Percentiles rank a stretch among this genome's conserved stretches.
Conservation (phyloP, 345 rosid genomes). For the Acer campestre region DNA sequence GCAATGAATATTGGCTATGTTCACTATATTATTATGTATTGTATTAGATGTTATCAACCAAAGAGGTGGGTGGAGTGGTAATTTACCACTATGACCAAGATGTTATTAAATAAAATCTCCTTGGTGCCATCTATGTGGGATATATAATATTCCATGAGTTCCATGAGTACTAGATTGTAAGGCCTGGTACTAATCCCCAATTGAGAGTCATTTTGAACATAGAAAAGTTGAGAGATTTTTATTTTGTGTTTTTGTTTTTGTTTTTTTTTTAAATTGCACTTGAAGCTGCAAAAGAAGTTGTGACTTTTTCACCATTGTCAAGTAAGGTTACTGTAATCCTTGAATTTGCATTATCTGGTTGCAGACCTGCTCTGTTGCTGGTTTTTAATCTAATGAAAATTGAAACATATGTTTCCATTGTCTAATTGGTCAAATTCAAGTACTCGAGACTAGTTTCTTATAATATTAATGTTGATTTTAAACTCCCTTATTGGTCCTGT, state of each 20-base stretch:
- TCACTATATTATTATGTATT: neutral
- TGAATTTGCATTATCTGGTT: neutral
- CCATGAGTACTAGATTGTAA: neutral
- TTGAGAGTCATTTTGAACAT: neutral
- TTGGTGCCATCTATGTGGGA: neutral
- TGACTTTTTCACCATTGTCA: neutral
- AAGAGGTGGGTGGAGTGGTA: neutral
- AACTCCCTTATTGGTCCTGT: no score
- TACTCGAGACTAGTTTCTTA: neutral
- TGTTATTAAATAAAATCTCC: neutral
- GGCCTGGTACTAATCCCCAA: neutral
- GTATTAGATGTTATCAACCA: slow-evolving; percentile 1
- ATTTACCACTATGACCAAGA: neutral
- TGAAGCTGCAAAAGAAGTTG: neutral
- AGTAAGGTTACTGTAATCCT: neutral
- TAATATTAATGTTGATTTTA: no score
- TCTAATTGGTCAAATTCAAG: slow-evolving; percentile 2
- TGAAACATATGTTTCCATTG: no score
- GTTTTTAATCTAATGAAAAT: neutral
- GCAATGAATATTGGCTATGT: neutral
- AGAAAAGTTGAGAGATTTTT: neutral
- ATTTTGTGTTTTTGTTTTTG: no score
- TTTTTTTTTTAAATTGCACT: neutral
- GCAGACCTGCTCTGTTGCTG: neutral
- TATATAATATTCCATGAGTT: neutral